Evolutionary conservation across 169 alveolate genomes (phyloP).

Genomic region (Plasmodium vinckei): DNA sequence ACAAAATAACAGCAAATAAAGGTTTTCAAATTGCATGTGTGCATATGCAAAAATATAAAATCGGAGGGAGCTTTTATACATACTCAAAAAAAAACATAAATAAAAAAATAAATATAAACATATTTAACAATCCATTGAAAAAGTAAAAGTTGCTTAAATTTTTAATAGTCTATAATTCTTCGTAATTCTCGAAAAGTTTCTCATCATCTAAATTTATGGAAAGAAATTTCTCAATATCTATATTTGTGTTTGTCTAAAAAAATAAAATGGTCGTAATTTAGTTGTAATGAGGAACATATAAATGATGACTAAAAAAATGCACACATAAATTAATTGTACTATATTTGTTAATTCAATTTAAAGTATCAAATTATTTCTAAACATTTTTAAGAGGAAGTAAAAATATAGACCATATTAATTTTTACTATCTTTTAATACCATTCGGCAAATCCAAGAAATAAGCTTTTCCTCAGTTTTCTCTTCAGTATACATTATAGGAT

Average conservation of each 20-base stretch:
- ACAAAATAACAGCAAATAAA: neutral
- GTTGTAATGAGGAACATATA: no score
- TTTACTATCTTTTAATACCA: constrained; percentile 13
- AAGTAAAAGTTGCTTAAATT: neutral
- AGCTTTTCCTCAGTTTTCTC: constrained; percentile 41
- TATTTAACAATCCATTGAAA: neutral
- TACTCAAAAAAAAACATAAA: constrained; percentile 6
- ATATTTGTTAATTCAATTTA: no score
- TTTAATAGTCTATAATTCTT: constrained; percentile 37
- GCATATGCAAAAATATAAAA: neutral
- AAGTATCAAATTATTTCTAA: no score
- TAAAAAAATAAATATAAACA: neutral
- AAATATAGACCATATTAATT: neutral
- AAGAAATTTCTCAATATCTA: constrained; percentile 50
- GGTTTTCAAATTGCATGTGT: constrained; percentile 1
- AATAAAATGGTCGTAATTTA: constrained; percentile 4
- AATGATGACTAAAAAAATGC: no score
- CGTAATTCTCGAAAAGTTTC: constrained; percentile 73
- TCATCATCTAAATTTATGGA: constrained; percentile 64
- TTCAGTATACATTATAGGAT: constrained; percentile 42
- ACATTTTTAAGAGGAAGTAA: no score
- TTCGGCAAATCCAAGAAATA: constrained; percentile 54
- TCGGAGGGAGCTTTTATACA: neutral
- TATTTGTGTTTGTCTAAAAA: constrained; percentile 58
- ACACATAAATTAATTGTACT: no score